Evolutionary conservation across 169 alveolate species (phyloP).

Genomic region (Cryptosporidium felis): DNA sequence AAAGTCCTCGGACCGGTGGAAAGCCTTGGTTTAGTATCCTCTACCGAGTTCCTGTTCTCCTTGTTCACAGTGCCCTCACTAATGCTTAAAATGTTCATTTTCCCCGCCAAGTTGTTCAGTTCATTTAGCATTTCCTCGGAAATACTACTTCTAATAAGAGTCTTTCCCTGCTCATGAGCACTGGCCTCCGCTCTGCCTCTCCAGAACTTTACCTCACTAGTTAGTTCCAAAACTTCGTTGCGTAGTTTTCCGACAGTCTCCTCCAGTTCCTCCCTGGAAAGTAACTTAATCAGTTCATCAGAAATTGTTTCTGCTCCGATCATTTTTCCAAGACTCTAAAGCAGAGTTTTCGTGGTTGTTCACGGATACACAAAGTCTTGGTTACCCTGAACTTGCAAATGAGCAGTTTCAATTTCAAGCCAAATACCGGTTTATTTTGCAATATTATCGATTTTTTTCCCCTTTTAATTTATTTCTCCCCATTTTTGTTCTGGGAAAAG

Average conservation of each 20-base stretch:
- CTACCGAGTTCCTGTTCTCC: background rate
- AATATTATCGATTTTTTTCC: no score
- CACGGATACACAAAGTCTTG: no score
- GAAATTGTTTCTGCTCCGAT: background rate
- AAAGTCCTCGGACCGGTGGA: background rate
- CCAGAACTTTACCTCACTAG: slow-evolving; percentile 41
- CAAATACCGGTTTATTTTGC: no score
- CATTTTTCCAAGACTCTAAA: no score
- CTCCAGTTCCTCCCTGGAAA: slow-evolving; percentile 54
- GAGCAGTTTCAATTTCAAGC: no score
- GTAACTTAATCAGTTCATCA: slow-evolving; percentile 28
- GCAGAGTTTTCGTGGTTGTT: no score
- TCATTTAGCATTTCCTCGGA: slow-evolving; percentile 51
- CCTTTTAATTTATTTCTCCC: no score
- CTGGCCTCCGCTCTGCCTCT: slow-evolving; percentile 54
- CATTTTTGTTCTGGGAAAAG: no score
- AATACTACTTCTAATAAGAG: slow-evolving; percentile 12
- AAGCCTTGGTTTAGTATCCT: background rate
- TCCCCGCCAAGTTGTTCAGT: slow-evolving; percentile 13
- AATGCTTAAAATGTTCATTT: background rate
- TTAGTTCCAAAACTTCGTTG: background rate
- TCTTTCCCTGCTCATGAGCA: background rate
- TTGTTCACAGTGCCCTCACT: background rate
- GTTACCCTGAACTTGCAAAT: no score
- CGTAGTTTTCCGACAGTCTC: background rate